These are phyloP conservation scores for Pouteria campechiana DNA, from an alignment of 179 eudicot genomes.

Conservation along the genomic window DNA sequence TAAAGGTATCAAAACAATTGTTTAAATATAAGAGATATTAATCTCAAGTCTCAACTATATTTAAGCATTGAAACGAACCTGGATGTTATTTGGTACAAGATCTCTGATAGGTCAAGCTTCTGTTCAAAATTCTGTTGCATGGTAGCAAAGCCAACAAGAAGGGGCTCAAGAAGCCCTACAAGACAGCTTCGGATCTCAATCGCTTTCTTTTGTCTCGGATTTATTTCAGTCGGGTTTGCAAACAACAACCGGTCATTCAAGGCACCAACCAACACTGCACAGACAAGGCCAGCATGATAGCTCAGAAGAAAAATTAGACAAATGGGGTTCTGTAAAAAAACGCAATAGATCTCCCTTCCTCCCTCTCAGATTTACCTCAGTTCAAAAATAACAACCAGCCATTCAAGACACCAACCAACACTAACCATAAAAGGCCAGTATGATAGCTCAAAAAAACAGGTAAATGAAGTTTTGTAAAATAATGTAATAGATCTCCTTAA, in stretches of 20 bases:
- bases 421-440: no score
- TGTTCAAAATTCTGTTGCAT: conserved; percentile 94
- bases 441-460: no score
- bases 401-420: no score
- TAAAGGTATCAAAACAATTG: no score
- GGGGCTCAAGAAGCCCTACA: conserved; percentile 95
- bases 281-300: conserved; percentile 1
- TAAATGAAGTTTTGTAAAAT: no score
- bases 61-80: conserved; percentile 67
- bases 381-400: no score
- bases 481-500: no score
- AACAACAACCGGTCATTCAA: conserved; percentile 88
- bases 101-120: conserved; percentile 92
- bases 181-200: conserved; percentile 85
- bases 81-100: conserved; percentile 87
- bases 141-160: conserved; percentile 75
- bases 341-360: no score
- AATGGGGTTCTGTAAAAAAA: no score
- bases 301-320: conserved; percentile 6
- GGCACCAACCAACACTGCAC: conserved; percentile 87
- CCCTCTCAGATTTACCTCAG: no score
- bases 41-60: no score
- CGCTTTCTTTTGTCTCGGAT: conserved; percentile 82
- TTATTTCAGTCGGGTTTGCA: conserved; percentile 77
- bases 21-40: no score